Conservation (phyloP, 495 filamentous ascomycete genomes). For the Neurospora sp. region DNA sequence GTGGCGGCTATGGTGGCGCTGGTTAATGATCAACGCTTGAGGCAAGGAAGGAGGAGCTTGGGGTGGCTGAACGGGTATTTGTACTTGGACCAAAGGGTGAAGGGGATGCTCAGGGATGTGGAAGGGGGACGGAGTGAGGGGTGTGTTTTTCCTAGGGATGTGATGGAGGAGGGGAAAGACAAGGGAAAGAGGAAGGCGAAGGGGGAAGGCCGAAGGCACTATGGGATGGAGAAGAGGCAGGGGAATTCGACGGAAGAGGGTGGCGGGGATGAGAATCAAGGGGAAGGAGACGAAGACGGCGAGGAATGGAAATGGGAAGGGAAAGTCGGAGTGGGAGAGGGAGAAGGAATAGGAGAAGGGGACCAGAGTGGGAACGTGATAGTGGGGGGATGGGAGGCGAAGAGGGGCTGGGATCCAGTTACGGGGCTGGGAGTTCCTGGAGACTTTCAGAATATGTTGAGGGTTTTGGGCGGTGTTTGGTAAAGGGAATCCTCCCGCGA, state of each 20-base stretch:
- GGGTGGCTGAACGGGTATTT: constrained; percentile 32
- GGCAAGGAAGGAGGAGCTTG: constrained; percentile 26
- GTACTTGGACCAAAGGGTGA: constrained; percentile 17
- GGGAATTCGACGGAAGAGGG: neutral
- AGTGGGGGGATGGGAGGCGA: neutral
- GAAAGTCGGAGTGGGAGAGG: neutral
- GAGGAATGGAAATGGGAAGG: neutral
- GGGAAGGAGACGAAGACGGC: rapidly evolving
- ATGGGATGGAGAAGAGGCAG: neutral
- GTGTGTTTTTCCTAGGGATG: constrained; percentile 21
- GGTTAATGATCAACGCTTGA: constrained; percentile 29
- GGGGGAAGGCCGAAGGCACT: neutral
- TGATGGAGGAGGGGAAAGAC: neutral
- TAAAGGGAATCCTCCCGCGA: neutral
- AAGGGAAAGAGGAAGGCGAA: neutral
- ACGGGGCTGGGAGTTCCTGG: neutral
- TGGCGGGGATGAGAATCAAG: neutral
- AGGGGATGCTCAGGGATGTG: constrained; percentile 23
- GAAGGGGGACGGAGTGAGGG: constrained; percentile 21
- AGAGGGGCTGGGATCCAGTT: neutral
- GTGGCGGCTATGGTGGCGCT: constrained; percentile 31
- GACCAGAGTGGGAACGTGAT: neutral
- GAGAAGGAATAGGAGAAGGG: neutral
- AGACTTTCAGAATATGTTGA: neutral
- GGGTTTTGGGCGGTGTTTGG: neutral